Percentiles rank a stretch among this genome's conserved stretches.
Conservation (phyloP, 768 basidiomycete species). For the Podaxis carcinomalis region DNA sequence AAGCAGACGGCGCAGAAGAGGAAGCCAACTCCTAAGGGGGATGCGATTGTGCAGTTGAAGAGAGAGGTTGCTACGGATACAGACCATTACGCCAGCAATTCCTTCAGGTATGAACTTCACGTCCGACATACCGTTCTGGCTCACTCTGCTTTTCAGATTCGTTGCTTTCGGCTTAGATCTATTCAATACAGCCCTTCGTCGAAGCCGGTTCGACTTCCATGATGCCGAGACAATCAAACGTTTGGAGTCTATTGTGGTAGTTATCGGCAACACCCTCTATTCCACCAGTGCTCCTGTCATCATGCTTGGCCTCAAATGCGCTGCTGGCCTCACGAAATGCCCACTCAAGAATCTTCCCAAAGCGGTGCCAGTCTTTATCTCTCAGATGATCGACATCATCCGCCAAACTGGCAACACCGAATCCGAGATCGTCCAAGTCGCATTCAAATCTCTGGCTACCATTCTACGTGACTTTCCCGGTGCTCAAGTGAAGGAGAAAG, state of each 20-base stretch:
- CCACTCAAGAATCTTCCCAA: constrained; percentile 72
- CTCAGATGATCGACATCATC: constrained; percentile 80
- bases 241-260: constrained; percentile 79
- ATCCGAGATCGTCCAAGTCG: constrained; percentile 84
- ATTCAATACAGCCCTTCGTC: constrained; percentile 81
- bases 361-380: constrained; percentile 77
- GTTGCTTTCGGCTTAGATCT: constrained; percentile 90
- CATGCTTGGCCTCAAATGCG: constrained; percentile 70
- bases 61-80: constrained; percentile 49
- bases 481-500: constrained; percentile 83
- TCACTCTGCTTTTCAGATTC: constrained; percentile 47
- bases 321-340: constrained; percentile 77
- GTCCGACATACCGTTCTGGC: neutral
- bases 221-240: constrained; percentile 73
- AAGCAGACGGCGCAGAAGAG: constrained; percentile 46
- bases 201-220: constrained; percentile 82
- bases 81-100: constrained; percentile 82
- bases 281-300: constrained; percentile 75
- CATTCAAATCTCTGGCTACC: constrained; percentile 79
- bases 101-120: constrained; percentile 60
- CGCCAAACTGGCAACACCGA: constrained; percentile 82
- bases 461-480: constrained; percentile 87
- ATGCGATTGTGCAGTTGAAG: constrained; percentile 76
- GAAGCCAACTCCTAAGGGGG: constrained; percentile 38
- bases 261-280: constrained; percentile 91